Conservation (phyloP, 2,329 filamentous ascomycete species). For the Fusarium abutilonis region DNA sequence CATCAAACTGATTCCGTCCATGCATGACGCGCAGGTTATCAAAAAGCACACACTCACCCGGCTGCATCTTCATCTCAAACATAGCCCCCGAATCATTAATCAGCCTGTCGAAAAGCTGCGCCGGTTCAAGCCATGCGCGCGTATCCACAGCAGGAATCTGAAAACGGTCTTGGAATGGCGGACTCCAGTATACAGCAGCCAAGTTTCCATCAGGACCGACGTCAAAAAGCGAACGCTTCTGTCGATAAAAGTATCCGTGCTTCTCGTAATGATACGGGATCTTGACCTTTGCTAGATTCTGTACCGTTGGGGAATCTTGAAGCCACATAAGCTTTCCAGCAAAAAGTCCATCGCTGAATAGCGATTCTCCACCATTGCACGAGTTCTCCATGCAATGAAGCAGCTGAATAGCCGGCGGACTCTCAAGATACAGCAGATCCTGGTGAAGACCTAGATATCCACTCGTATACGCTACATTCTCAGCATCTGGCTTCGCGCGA, state of each 20-base stretch:
- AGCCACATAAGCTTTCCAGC: constrained; percentile 59
- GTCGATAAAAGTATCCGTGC: constrained; percentile 69
- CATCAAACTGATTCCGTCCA: constrained; percentile 79
- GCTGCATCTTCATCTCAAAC: constrained; percentile 76
- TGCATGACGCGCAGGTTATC: constrained; percentile 89
- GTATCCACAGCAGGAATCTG: constrained; percentile 37
- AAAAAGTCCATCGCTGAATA: constrained; percentile 81
- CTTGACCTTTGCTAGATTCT: constrained; percentile 53
- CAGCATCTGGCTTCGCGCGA: constrained; percentile 77
- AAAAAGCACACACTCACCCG: constrained; percentile 93
- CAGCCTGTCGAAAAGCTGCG: constrained; percentile 64
- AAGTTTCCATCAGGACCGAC: constrained; percentile 40
- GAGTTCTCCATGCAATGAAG: constrained; percentile 89
- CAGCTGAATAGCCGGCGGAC: constrained; percentile 84
- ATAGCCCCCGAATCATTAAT: constrained; percentile 68
- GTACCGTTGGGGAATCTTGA: constrained; percentile 41
- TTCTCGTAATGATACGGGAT: constrained; percentile 77
- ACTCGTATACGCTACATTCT: constrained; percentile 92
- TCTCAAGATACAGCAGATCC: constrained; percentile 86
- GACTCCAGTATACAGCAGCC: constrained; percentile 68
- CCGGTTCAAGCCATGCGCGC: constrained; percentile 59
- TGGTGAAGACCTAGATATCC: constrained; percentile 88
- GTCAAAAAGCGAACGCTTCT: constrained; percentile 64
- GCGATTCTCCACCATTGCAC: constrained; percentile 80
- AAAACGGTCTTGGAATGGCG: constrained; percentile 77